Conservation (phyloP, 306 rosid genomes). For the Prunus mira region DNA sequence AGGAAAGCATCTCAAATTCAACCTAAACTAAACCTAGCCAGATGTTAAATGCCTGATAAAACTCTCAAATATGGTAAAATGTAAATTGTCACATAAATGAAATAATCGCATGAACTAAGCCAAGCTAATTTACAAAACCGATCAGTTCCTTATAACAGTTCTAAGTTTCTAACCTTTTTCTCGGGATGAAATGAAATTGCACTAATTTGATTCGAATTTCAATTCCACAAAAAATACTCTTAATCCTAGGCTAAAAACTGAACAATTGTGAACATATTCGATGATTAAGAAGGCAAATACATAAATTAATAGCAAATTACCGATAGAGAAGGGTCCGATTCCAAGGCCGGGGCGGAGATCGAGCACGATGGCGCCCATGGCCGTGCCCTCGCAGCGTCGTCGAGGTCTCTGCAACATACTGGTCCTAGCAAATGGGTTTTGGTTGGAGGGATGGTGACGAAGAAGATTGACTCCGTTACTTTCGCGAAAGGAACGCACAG, state of each 20-base stretch:
- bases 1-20: not conserved
- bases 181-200: not conserved
- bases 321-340: slow-evolving; percentile 85
- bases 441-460: not conserved
- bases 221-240: not conserved
- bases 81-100: not conserved
- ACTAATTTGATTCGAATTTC: not conserved
- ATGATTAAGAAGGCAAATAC: not conserved
- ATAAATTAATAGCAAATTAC: slow-evolving; percentile 26
- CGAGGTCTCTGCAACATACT: slow-evolving; percentile 75
- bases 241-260: not conserved
- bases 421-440: slow-evolving; percentile 7
- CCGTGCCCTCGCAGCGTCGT: slow-evolving; percentile 97
- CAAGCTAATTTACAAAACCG: not conserved
- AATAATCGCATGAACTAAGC: not conserved
- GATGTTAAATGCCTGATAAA: not conserved
- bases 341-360: slow-evolving; percentile 94
- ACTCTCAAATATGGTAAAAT: not conserved
- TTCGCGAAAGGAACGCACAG: slow-evolving; percentile 30
- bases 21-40: slow-evolving; percentile 4
- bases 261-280: not conserved
- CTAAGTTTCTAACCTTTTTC: not conserved
- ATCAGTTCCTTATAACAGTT: not conserved
- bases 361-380: slow-evolving; percentile 97
- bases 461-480: slow-evolving; percentile 32